phyloP scores from a whole-genome alignment of 1,139 yeast genomes.

The Meyerozyma elateridarum region DNA sequence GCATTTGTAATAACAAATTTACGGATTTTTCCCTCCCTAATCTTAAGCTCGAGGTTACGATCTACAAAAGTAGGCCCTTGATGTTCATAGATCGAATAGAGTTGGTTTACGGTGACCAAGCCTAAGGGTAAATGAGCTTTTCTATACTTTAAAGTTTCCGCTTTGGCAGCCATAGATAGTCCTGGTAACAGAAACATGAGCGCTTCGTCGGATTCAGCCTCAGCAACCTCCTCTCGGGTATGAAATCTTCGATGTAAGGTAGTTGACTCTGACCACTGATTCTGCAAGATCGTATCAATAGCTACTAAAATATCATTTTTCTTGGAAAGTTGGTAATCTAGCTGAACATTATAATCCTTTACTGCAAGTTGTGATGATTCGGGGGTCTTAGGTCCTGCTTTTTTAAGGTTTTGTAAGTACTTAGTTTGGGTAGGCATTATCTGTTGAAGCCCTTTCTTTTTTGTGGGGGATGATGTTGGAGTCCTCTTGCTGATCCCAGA shows the following conservation, averaged over 20 bases:
- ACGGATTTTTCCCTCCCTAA: conserved; percentile 30
- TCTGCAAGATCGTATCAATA: conserved; percentile 28
- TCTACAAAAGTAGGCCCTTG: conserved; percentile 45
- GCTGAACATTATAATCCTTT: conserved; percentile 19
- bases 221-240: conserved; percentile 10
- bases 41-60: conserved; percentile 30
- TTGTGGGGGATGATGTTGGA: conserved; percentile 15
- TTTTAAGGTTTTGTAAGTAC: conserved; percentile 18
- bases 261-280: conserved; percentile 38
- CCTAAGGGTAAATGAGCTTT: conserved; percentile 28
- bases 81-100: conserved; percentile 36
- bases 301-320: conserved; percentile 32
- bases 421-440: conserved; percentile 24
- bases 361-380: conserved; percentile 8
- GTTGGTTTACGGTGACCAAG: conserved; percentile 34
- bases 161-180: conserved; percentile 30
- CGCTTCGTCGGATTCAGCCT: conserved; percentile 19
- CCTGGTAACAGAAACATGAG: conserved; percentile 32
- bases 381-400: conserved; percentile 3
- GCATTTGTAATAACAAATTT: conserved; percentile 43
- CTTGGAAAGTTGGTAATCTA: conserved; percentile 34
- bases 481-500: conserved; percentile 27
- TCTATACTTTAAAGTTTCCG: conserved; percentile 35
- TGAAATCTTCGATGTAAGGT: conserved; percentile 21
- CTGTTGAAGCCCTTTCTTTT: conserved; percentile 19